Base-by-base conservation (phyloP, 495 filamentous ascomycete species). In the Penicillium waksmanii region DNA sequence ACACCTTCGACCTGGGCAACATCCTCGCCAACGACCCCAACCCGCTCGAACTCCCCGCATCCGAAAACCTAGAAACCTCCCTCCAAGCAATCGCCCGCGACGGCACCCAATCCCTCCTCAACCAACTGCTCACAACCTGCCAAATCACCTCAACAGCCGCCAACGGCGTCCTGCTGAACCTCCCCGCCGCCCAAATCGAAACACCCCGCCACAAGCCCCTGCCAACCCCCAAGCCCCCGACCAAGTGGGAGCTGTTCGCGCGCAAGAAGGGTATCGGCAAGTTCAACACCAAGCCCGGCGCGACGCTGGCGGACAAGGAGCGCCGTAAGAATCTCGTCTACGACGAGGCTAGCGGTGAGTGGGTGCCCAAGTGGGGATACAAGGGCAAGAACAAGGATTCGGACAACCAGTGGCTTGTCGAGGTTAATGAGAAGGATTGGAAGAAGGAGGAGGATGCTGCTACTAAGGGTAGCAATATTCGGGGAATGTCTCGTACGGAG, bases 191-290 rank as follows among this genome's bases (percentile, higher is more conserved):
- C 0, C 75, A 82, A 4, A 94, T 87, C 1, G 68, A 80, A 0
- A 77, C 97, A 0, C 95, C 95, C 5, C 89, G 95, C 51, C 92
- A 96, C 74, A 98, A 98, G 79, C 89, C 91, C 4, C 75, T 97
- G 0, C 95, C 95, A 1, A 78, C 81, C 27, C 82, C 85, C 51
- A 96, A 93, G 77, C 75, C 85, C 23, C 87, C 87, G 55, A 97
- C 95, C 49, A 96, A 91, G 71, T 98, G 95, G 95, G 87, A 95
- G 72, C 84, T 87, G 50, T 98, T 98, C 77, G 95, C 95, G 18
- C 87, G 86, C 77, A 96, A 94, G 83, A 95, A 96, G 77, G 96
- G 95, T 31, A 97, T 98, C 71, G 85, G 78, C 58, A 81, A 78
- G 61, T 81, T 57, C 68, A 80, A 57, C 64, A 69, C 53, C 53